phyloP scores from a whole-genome alignment of 1,139 yeast genomes.

The Saccharomyces hybrid region DNA sequence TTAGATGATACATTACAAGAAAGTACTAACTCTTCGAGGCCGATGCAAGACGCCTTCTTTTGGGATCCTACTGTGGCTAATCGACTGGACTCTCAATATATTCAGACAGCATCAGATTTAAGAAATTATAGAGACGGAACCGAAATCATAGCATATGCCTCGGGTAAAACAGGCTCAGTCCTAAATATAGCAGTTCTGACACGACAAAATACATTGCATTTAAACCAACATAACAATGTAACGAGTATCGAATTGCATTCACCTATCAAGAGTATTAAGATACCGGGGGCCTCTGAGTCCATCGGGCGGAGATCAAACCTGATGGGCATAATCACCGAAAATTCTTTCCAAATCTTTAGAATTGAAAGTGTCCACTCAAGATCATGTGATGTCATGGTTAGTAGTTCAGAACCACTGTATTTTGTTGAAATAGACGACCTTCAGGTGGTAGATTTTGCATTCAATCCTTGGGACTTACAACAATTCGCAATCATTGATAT shows the following conservation, averaged over 20 bases:
- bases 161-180: constrained; percentile 18
- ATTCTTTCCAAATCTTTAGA: constrained; percentile 18
- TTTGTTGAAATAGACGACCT: constrained; percentile 26
- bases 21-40: neutral
- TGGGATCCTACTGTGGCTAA: constrained; percentile 11
- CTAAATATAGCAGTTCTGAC: constrained; percentile 11
- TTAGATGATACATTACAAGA: neutral
- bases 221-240: constrained; percentile 1
- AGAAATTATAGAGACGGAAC: constrained; percentile 19
- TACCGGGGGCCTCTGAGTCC: constrained; percentile 18
- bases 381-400: constrained; percentile 9
- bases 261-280: constrained; percentile 22
- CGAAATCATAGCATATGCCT: constrained; percentile 17
- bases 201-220: neutral
- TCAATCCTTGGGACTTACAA: constrained; percentile 37
- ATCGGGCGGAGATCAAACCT: constrained; percentile 21
- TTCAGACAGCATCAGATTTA: constrained; percentile 23
- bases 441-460: constrained; percentile 42
- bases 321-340: constrained; percentile 26
- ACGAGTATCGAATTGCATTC: constrained; percentile 17
- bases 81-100: constrained; percentile 12
- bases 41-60: neutral
- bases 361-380: constrained; percentile 15
- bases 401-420: constrained; percentile 14
- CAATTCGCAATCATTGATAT: constrained; percentile 44